Evolutionary conservation across 352 stramenopile genomes (phyloP), one percentile per base, ranked within the genome.

Genomic region (Plasmopara halstedii): DNA sequence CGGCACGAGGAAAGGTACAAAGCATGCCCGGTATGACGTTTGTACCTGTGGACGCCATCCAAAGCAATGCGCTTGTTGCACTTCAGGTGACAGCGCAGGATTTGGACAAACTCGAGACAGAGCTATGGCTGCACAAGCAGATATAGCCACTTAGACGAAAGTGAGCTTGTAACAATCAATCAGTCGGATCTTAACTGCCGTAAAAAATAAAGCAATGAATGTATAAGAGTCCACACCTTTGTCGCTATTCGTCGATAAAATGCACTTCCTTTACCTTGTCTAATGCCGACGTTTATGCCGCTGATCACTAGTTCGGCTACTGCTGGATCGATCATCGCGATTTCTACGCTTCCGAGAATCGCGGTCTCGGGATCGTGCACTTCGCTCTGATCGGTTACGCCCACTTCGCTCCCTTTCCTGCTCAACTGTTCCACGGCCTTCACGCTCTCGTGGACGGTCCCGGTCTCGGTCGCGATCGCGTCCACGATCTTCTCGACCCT

Each of bases 101-200:
- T 42, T 45, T 88, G 17, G 82, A 93, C 26, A 84, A 83, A 40
- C 45, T 93, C 4, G 82, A 93, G 49, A 90, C 82, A 5, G 79
- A 93, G 46, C 56, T 93, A 15, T 93, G 82, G 82, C 58, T 93
- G 39, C 70, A 70, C 33, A 78, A 81, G 36, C 71, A 90, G 46
- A 73, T 83, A 33, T 92, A 80, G 26, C n/a, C n/a, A n/a, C n/a
- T n/a, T n/a, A n/a, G n/a, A n/a, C n/a, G n/a, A n/a, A n/a, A n/a
- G n/a, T n/a, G n/a, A n/a, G n/a, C n/a, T n/a, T n/a, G n/a, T n/a
- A n/a, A n/a, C n/a, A n/a, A n/a, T n/a, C n/a, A n/a, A n/a, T n/a
- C n/a, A n/a, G n/a, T n/a, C n/a, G n/a, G n/a, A n/a, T n/a, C n/a
- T n/a, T n/a, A n/a, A n/a, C n/a, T n/a, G n/a, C n/a, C n/a, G n/a